phyloP scores from a whole-genome alignment of 2,329 filamentous ascomycete genomes.

The Fonsecaea multimorphosa region DNA sequence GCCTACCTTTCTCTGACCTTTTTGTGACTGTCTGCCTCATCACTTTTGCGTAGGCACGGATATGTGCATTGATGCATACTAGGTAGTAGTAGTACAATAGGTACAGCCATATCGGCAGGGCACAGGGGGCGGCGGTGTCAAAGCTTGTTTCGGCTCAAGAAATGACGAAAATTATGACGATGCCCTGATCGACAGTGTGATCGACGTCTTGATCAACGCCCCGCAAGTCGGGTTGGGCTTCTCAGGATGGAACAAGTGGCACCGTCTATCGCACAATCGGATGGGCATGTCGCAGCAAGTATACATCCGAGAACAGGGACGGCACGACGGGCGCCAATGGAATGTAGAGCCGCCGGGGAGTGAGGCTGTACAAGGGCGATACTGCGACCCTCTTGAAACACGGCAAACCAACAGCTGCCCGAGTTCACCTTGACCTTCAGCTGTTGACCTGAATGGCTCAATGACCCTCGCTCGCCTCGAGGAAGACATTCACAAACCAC shows the following conservation, averaged over 20 bases:
- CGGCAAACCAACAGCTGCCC: neutral
- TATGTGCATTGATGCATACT: too few species aligned
- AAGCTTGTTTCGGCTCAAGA: neutral
- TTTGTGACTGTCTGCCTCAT: neutral
- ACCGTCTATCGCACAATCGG: neutral
- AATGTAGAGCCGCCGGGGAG: neutral
- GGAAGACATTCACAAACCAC: neutral
- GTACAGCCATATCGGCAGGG: neutral
- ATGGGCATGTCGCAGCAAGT: neutral
- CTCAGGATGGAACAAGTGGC: constrained; percentile 1
- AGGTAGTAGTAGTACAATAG: neutral
- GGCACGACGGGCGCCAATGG: neutral
- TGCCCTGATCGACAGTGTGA: neutral
- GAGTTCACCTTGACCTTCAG: neutral
- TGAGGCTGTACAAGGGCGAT: neutral
- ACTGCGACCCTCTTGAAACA: neutral
- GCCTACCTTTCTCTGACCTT: neutral
- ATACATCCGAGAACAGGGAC: neutral
- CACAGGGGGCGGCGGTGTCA: neutral
- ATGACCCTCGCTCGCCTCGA: neutral
- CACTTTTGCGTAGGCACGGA: neutral
- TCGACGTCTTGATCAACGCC: neutral
- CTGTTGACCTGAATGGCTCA: neutral
- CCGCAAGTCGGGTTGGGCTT: neutral
- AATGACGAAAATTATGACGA: constrained; percentile 1